phyloP scores from a whole-genome alignment of 768 basidiomycete genomes.

The Agrocybe chaxingu region DNA sequence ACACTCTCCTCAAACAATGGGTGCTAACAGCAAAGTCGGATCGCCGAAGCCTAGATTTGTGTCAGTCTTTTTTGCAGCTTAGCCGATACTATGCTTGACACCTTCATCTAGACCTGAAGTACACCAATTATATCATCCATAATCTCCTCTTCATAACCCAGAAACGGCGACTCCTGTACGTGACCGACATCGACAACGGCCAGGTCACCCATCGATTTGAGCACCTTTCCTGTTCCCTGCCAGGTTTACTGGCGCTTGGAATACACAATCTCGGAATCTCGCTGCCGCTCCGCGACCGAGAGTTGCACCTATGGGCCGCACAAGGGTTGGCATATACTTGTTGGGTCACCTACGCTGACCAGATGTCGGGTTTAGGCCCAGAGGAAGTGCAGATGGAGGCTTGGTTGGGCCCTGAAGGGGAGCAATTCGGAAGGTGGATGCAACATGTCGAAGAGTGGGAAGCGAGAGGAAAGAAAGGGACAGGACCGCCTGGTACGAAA shows the following conservation, averaged over 20 bases:
- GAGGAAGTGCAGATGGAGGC: constrained; percentile 43
- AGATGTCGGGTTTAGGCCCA: constrained; percentile 59
- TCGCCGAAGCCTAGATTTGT: constrained; percentile 48
- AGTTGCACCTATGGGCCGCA: constrained; percentile 58
- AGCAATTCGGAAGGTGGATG: constrained; percentile 33
- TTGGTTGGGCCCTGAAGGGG: constrained; percentile 20
- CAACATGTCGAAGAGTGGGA: constrained; percentile 42
- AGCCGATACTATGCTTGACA: constrained; percentile 21
- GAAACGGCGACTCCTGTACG: constrained; percentile 52
- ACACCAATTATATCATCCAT: constrained; percentile 45
- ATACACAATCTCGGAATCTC: constrained; percentile 34
- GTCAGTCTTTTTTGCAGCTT: constrained; percentile 39
- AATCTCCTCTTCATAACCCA: constrained; percentile 54
- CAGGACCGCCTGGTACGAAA: constrained; percentile 19
- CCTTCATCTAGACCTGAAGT: constrained; percentile 39
- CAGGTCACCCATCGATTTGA: constrained; percentile 45
- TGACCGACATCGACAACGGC: constrained; percentile 40
- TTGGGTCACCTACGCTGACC: constrained; percentile 62
- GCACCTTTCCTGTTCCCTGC: constrained; percentile 65
- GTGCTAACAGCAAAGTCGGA: constrained; percentile 55
- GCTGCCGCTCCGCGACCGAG: constrained; percentile 29
- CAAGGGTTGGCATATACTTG: constrained; percentile 61
- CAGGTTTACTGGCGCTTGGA: constrained; percentile 60
- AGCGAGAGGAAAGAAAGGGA: constrained; percentile 25
- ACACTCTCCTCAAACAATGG: constrained; percentile 70